These are phyloP conservation scores for Sugiyamaella smithiae DNA, from an alignment of 805 yeast genomes.

Conservation along the genomic window DNA sequence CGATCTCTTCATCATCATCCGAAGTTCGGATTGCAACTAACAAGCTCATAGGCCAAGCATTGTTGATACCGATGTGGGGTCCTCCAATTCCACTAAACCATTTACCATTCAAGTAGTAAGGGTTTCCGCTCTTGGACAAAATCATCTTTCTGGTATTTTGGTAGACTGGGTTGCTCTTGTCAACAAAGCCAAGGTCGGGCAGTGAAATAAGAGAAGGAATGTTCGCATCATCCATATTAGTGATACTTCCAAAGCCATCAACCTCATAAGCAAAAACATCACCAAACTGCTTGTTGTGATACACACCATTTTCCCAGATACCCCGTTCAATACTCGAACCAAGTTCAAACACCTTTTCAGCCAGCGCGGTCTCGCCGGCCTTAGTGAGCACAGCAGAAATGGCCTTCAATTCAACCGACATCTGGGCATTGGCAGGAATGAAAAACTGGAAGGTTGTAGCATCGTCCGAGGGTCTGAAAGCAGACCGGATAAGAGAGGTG, in stretches of 20 bases:
- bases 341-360: constrained; percentile 27
- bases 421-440: constrained; percentile 81
- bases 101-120: constrained; percentile 65
- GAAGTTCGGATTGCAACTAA: constrained; percentile 71
- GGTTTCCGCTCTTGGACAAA: constrained; percentile 65
- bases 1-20: constrained; percentile 67
- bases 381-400: constrained; percentile 27
- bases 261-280: constrained; percentile 83
- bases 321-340: constrained; percentile 50
- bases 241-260: constrained; percentile 76
- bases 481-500: constrained; percentile 73
- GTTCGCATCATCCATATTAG: constrained; percentile 88
- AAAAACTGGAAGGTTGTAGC: constrained; percentile 77
- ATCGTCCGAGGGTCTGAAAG: constrained; percentile 87
- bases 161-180: constrained; percentile 54
- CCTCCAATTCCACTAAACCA: constrained; percentile 81
- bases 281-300: constrained; percentile 68
- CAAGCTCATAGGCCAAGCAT: constrained; percentile 93
- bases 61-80: constrained; percentile 76
- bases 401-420: constrained; percentile 58
- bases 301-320: constrained; percentile 59
- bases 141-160: constrained; percentile 79
- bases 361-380: constrained; percentile 23
- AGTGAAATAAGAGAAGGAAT: constrained; percentile 76
- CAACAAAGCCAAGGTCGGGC: constrained; percentile 71